Conservation (phyloP, 2,329 filamentous ascomycete species). For the Monosporascus ibericus region DNA sequence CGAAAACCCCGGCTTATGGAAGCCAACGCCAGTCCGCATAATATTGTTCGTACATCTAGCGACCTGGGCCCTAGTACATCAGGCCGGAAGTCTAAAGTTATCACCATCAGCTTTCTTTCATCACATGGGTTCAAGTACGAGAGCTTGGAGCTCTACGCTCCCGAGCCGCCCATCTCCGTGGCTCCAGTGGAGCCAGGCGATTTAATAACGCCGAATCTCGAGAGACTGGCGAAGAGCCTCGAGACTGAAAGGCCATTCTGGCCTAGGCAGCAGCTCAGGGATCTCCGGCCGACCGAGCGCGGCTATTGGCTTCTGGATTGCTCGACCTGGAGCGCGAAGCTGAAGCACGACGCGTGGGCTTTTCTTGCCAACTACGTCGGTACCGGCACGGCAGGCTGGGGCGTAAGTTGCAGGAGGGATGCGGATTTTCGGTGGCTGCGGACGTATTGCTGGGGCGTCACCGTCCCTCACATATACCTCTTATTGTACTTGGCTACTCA, state of each 20-base stretch:
- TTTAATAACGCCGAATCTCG: constrained; percentile 51
- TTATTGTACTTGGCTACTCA: constrained; percentile 68
- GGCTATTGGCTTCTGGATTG: constrained; percentile 71
- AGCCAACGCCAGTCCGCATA: constrained; percentile 10
- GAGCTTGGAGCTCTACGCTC: constrained; percentile 45
- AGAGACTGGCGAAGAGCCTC: constrained; percentile 46
- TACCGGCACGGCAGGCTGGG: constrained; percentile 59
- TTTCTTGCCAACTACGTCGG: constrained; percentile 55
- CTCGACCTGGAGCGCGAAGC: constrained; percentile 41
- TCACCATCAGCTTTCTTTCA: constrained; percentile 17
- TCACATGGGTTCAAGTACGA: constrained; percentile 21
- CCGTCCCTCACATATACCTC: constrained; percentile 67
- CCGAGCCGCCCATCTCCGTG: constrained; percentile 45
- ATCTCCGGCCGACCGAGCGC: constrained; percentile 56
- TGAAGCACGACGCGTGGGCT: constrained; percentile 53
- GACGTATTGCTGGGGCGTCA: constrained; percentile 73
- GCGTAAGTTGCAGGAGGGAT: constrained; percentile 51
- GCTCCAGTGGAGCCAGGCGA: constrained; percentile 35
- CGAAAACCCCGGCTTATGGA: constrained; percentile 18
- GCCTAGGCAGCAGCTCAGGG: constrained; percentile 42
- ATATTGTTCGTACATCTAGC: constrained; percentile 26
- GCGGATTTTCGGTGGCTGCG: constrained; percentile 43
- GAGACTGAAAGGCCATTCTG: constrained; percentile 47
- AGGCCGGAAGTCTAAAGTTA: constrained; percentile 5
- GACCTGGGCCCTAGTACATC: constrained; percentile 25